Conservation (phyloP, 2,329 filamentous ascomycete genomes). For the Aurifilum marmelostoma region DNA sequence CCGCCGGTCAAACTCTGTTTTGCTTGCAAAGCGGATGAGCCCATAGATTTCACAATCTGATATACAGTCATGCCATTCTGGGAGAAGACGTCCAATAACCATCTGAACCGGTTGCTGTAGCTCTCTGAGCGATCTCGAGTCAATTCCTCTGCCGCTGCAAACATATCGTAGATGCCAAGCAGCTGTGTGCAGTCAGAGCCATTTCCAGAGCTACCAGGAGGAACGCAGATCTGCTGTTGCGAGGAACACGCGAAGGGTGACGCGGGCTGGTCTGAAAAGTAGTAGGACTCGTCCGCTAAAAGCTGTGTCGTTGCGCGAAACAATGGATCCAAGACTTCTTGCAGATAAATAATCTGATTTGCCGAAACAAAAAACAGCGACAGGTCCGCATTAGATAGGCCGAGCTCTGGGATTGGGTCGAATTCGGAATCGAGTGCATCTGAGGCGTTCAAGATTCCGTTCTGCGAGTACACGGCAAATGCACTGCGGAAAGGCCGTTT, state of each 20-base stretch:
- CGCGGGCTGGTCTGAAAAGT: slow-evolving; percentile 6
- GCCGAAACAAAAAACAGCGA: not conserved
- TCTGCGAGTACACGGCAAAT: not conserved
- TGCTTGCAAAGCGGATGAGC: not conserved
- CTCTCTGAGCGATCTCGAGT: not conserved
- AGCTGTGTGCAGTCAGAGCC: not conserved
- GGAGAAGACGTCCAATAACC: not conserved
- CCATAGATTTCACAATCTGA: not conserved
- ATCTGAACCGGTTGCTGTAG: not conserved
- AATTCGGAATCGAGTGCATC: not conserved
- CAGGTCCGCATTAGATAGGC: not conserved
- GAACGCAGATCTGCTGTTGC: slow-evolving; percentile 4
- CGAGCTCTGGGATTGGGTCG: not conserved
- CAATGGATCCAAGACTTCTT: not conserved
- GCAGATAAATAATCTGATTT: not conserved
- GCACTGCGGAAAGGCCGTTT: not conserved
- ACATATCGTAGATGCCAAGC: not conserved
- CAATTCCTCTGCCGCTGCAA: not conserved
- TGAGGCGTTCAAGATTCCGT: not conserved
- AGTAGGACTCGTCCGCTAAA: not conserved
- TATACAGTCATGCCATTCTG: not conserved
- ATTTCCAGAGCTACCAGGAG: not conserved
- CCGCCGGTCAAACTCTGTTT: slow-evolving; percentile 1
- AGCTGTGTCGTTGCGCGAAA: slow-evolving; percentile 1
- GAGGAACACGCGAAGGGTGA: not conserved